These are phyloP conservation scores for Metschnikowia kunwiensis DNA, from an alignment of 805 yeast species.

Conservation along the genomic window DNA sequence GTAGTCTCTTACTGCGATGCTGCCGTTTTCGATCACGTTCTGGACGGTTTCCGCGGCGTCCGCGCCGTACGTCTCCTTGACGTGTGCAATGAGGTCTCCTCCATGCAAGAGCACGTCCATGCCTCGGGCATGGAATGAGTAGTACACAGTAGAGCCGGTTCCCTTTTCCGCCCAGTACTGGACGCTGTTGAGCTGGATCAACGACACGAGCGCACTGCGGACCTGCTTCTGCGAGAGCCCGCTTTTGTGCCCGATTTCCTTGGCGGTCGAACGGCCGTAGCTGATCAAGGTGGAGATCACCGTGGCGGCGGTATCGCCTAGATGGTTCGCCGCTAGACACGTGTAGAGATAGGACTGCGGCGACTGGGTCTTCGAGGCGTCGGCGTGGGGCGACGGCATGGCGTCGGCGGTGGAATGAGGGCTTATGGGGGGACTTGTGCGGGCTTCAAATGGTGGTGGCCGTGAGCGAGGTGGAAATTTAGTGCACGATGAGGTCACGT, in stretches of 20 bases:
- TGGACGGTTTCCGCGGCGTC: slow-evolving; percentile 60
- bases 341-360: slow-evolving; percentile 61
- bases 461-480: neutral
- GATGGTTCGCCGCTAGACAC: slow-evolving; percentile 47
- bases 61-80: slow-evolving; percentile 45
- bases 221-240: slow-evolving; percentile 49
- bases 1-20: slow-evolving; percentile 53
- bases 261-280: slow-evolving; percentile 61
- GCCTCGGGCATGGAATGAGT: slow-evolving; percentile 64
- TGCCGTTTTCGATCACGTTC: slow-evolving; percentile 68
- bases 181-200: slow-evolving; percentile 77
- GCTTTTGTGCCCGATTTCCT: slow-evolving; percentile 49
- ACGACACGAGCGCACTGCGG: slow-evolving; percentile 65
- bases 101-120: slow-evolving; percentile 62
- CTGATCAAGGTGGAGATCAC: slow-evolving; percentile 60
- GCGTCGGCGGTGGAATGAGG: neutral
- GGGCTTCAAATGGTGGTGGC: too few relatives aligned
- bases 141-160: slow-evolving; percentile 36
- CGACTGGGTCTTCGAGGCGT: slow-evolving; percentile 45
- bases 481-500: slow-evolving; percentile 1
- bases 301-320: slow-evolving; percentile 73
- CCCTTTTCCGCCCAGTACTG: slow-evolving; percentile 53
- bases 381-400: slow-evolving; percentile 9
- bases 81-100: slow-evolving; percentile 65
- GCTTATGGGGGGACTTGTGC: neutral